Base-by-base conservation (phyloP, 1,284 basidiomycete genomes). In the Trichosporon sp. region DNA sequence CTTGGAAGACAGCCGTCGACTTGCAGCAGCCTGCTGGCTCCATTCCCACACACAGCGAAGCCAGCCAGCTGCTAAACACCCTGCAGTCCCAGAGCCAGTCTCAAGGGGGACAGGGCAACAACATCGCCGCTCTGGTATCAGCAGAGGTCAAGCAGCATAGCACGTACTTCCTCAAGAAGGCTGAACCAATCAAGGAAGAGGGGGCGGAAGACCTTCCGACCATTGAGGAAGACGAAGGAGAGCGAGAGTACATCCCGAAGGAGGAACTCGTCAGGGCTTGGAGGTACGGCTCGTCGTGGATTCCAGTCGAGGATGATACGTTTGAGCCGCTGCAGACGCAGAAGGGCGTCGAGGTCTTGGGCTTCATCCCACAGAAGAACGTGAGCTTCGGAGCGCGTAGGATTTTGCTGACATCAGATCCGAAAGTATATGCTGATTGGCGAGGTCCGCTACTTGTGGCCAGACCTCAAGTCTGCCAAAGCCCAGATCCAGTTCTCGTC, bases 211-310 rank as follows among this genome's bases (percentile, higher is more conserved):
- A 68, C 35, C 64, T 70, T 68, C 62, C 70, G 3, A 75, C 62
- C 3, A 70, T 74, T 58, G 74, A 75, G 8, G 75, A 72, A 65
- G 68, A 70, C 25, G 68, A 67, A 21, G 67, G 75, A 15, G 75
- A 74, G 47, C 70, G 66, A 21, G 82, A 82, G 62, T 72, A 75
- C 23, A 81, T 83, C 6, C 76, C 74, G 15, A 79, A 80, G 72
- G 81, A 83, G 62, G 80, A 83, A 72, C 69, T 83, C 9, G 81
- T 82, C 23, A 87, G 88, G 72, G 96, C 94, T 0, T 98, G 92
- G 87, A 92, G 93, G 80, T 97, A 98, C 75, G 96, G 96, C 5
- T 89, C 91, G 3, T 92, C 91, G 2, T 93, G 94, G 80, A 90
- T 90, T 1, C 92, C 93, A 1, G 89, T 91, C 80, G 90, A 92